Conservation (phyloP, 1,284 basidiomycete species). For the Retiboletus flavoniger region DNA sequence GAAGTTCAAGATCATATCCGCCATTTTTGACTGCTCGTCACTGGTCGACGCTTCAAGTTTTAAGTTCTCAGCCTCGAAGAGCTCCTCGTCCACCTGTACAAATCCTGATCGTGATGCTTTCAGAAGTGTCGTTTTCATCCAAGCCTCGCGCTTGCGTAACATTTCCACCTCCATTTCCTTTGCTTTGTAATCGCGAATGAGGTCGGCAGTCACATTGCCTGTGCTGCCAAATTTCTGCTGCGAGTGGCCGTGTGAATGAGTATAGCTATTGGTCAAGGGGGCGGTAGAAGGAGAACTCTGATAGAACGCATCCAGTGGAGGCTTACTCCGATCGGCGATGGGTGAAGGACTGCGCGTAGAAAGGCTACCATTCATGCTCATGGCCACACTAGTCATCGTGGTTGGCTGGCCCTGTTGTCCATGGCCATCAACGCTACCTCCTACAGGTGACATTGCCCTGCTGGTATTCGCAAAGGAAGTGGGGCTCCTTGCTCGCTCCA, state of each 20-base stretch:
- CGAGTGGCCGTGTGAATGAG: slow-evolving; percentile 27
- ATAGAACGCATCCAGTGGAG: slow-evolving; percentile 61
- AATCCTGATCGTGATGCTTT: slow-evolving; percentile 84
- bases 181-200: slow-evolving; percentile 73
- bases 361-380: slow-evolving; percentile 46
- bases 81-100: slow-evolving; percentile 57
- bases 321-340: slow-evolving; percentile 50
- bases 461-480: slow-evolving; percentile 41
- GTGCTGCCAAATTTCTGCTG: slow-evolving; percentile 55
- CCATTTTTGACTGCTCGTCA: slow-evolving; percentile 48
- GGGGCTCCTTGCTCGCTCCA: slow-evolving; percentile 61
- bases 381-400: slow-evolving; percentile 54
- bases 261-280: slow-evolving; percentile 35
- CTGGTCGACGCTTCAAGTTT: slow-evolving; percentile 38
- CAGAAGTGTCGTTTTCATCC: slow-evolving; percentile 82
- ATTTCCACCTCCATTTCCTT: slow-evolving; percentile 82
- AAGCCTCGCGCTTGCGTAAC: slow-evolving; percentile 75
- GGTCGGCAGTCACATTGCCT: slow-evolving; percentile 68
- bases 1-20: slow-evolving; percentile 77
- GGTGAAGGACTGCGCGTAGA: slow-evolving; percentile 66
- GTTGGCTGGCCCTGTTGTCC: slow-evolving; percentile 38
- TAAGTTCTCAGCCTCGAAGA: slow-evolving; percentile 38
- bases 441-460: slow-evolving; percentile 58
- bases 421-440: slow-evolving; percentile 39
- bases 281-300: slow-evolving; percentile 52